phyloP scores from a whole-genome alignment of 331 rosid genomes.

The Saraca asoca region DNA sequence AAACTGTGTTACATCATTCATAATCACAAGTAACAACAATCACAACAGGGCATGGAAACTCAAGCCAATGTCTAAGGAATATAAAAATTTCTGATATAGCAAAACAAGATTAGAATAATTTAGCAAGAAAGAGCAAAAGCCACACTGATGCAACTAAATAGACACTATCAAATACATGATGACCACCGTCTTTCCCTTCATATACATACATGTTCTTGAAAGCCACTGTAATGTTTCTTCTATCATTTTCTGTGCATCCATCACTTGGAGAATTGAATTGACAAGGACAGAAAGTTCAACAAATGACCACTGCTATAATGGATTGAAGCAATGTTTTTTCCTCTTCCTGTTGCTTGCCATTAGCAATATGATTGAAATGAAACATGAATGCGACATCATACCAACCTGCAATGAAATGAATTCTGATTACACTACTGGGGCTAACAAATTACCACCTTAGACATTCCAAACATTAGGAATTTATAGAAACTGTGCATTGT shows the following conservation, averaged over 20 bases:
- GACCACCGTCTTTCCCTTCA: not conserved
- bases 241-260: not conserved
- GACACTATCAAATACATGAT: not conserved
- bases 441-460: not conserved
- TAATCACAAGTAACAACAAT: not conserved
- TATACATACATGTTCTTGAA: not conserved
- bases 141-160: not conserved
- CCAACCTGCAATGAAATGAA: conserved; percentile 6
- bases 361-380: conserved; percentile 2
- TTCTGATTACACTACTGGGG: not conserved
- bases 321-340: not conserved
- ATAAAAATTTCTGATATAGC: not conserved
- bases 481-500: conserved; percentile 19
- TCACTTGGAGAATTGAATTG: not conserved
- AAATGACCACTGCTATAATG: conserved; percentile 21
- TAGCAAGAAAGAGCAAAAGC: not conserved
- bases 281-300: not conserved
- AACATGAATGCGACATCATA: conserved; percentile 1
- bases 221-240: not conserved
- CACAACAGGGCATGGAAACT: not conserved
- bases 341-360: not conserved
- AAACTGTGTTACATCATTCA: not conserved
- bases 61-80: not conserved
- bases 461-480: not conserved
- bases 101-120: not conserved